phyloP scores from a whole-genome alignment of 225 moss, liverwort and hornwort species.

The Sphagnum contortum region DNA sequence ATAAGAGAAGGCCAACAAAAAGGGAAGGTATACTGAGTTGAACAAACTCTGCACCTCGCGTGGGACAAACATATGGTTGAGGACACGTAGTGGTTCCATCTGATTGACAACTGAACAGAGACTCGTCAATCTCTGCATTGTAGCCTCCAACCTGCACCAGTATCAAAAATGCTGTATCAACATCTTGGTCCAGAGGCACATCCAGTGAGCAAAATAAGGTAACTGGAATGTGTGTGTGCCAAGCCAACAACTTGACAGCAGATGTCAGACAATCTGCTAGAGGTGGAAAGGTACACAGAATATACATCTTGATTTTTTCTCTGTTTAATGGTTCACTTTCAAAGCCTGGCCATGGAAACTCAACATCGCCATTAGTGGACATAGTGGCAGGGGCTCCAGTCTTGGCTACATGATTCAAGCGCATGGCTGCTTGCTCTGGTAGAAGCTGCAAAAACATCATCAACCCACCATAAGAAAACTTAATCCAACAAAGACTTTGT shows the following conservation, averaged over 20 bases:
- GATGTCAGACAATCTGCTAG: neutral
- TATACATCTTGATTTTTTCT: conserved; percentile 80
- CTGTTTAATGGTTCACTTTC: conserved; percentile 86
- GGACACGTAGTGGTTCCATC: conserved; percentile 92
- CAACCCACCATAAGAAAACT: too few species aligned
- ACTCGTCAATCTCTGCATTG: conserved; percentile 94
- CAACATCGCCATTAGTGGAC: conserved; percentile 37
- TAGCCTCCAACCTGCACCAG: conserved; percentile 73
- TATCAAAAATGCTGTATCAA: too few species aligned
- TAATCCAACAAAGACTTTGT: too few species aligned
- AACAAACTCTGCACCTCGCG: conserved; percentile 40
- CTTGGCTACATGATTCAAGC: conserved; percentile 71
- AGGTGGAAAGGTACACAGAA: too few species aligned
- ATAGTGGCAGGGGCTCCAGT: conserved; percentile 41
- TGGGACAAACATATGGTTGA: conserved; percentile 95
- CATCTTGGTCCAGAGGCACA: too few species aligned
- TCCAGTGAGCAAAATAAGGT: too few species aligned
- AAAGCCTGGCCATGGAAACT: conserved; percentile 76
- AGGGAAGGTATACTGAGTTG: too few species aligned
- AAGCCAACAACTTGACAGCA: too few species aligned
- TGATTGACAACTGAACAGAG: conserved; percentile 97
- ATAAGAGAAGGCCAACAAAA: too few species aligned
- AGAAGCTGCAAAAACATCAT: conserved; percentile 53
- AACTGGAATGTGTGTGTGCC: too few species aligned
- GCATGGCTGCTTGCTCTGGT: conserved; percentile 78